Evolutionary conservation across 257 asterid genomes (phyloP).

Genomic region (Handroanthus guayacan): DNA sequence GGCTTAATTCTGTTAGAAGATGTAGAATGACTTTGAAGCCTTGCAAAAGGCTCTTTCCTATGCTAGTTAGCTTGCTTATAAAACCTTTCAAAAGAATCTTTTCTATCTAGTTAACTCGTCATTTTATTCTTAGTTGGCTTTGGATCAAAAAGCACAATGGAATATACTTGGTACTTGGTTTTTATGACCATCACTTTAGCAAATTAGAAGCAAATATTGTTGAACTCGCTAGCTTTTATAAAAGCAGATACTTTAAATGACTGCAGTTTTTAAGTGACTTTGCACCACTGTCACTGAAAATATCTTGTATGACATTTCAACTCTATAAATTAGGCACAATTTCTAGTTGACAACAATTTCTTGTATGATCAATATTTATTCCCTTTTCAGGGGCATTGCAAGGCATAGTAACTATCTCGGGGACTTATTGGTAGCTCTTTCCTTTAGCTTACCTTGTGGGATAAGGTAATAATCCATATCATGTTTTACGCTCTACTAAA

Average conservation of each 20-base stretch:
- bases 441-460: conserved; percentile 96
- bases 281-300: background rate
- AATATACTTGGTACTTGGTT: background rate
- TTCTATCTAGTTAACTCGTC: background rate
- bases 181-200: background rate
- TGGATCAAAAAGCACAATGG: background rate
- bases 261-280: no score
- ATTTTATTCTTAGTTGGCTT: background rate
- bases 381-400: conserved; percentile 86
- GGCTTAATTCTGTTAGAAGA: background rate
- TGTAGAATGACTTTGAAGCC: background rate
- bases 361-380: conserved; percentile 9
- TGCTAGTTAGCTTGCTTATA: background rate
- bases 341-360: background rate
- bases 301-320: background rate
- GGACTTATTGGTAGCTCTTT: conserved; percentile 84
- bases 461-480: conserved; percentile 60
- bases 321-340: background rate
- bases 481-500: background rate
- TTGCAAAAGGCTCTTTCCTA: background rate
- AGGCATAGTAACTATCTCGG: conserved; percentile 97
- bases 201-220: background rate
- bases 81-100: background rate
- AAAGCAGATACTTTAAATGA: background rate
- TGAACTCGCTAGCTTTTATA: background rate